Base-by-base conservation (phyloP, 2,329 filamentous ascomycete species). In the Aspergillus udagawae region DNA sequence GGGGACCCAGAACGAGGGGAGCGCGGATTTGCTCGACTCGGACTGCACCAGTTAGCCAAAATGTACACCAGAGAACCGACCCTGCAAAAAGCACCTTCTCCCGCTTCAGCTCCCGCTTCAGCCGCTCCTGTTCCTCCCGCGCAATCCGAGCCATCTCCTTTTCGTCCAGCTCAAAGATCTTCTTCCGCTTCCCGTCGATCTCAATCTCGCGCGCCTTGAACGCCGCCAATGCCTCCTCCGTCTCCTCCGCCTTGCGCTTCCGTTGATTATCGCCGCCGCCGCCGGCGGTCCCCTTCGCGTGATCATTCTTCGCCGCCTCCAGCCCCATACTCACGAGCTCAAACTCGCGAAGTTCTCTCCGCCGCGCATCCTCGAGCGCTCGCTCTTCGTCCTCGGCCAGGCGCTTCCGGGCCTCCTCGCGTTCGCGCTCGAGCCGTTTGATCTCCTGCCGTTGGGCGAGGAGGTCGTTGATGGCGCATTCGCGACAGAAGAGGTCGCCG, bases 1-100 rank as follows among this genome's bases (percentile, higher is more conserved):
- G 0, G 92, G 93, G 12, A 93, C 88, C 94, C 93, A 97, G 76
- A 97, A 97, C 0, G 91, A 95, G 0, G 91, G 90, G 0, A 96
- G 77, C 17, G 83, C 82, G 1, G 85, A 83, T 73, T 88, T 90
- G 8, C 83, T 79, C 2, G 85, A 82, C 69, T 86, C 74, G 54
- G 71, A 72, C 69, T 76, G 55, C 49, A 41, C 6, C 10, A 8
- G 27, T 52, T 21, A 57, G 27, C n/a, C 35, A 27, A 27, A n/a
- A 25, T 32, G 7, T n/a, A 23, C 35, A 44, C 5, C 23, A 28
- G 44, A 62, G 14, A 3, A 2, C 2, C 32, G 21, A 54, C 49
- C 12, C 10, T 41, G 35, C 14, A n/a, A 51, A 23, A 55, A 63
- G 47, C 65, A 86, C 86, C 78, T 87, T 90, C 72, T 95, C 90